Evolutionary conservation across 331 rosid species (phyloP), one percentile per base, ranked within the genome.

Genomic region (Cydonia oblonga): DNA sequence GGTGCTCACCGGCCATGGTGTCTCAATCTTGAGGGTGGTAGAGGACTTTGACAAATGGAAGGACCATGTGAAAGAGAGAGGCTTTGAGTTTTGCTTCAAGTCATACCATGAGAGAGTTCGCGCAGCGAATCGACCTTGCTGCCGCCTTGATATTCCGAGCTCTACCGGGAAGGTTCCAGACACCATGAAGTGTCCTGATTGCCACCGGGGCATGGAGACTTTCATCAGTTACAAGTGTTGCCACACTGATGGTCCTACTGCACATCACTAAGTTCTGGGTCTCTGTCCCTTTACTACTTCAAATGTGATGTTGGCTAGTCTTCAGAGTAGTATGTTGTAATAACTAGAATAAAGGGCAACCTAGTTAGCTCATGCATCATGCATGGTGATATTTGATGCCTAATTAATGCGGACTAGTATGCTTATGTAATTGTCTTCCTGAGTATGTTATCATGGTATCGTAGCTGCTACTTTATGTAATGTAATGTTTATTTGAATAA

Each of bases 21-120:
- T 76, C 52, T 74, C 89, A 2, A 65, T 86, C 5, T 42, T 86
- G 65, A 81, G 62, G 24, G 81, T 70, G 6, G 19, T 86, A 18
- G 87, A 33, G 53, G 84, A 76, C 29, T 82, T 70, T 20, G 85
- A 83, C 60, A 74, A 68, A 51, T 86, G 89, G 89, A 85, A 83
- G 69, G 69, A 78, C 57, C 0, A 5, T 14, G 78, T 74, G 15
- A 58, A 30, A 33, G 79, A 68, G 1, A 75, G 70, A 64, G 85
- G 87, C 13, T 80, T 86, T 1, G 89, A 82, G 28, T 8, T 52
- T 25, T 73, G 75, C 3, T 73, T 76, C 33, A 77, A 52, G 44
- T 25, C 76, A 28, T 65, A 76, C 67, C 77, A 69, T 19, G 66
- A 49, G 25, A 75, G 44, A 38, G 69, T 83, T 7, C 65, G 60